These are phyloP conservation scores for Evernia prunastri DNA, from an alignment of 495 filamentous ascomycete species.

Conservation along the genomic window DNA sequence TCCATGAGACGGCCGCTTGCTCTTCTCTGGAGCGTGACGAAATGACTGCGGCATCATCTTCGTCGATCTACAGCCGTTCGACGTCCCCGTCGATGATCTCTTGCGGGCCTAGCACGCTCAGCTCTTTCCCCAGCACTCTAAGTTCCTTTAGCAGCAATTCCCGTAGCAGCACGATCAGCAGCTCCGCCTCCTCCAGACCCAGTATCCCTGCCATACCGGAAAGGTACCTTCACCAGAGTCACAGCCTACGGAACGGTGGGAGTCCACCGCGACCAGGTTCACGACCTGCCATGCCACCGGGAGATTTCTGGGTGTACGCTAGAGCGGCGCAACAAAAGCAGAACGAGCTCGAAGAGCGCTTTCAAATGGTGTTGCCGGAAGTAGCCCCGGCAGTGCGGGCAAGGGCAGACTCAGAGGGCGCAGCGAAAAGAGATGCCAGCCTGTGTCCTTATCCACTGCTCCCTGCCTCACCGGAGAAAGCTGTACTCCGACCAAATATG, in stretches of 20 bases:
- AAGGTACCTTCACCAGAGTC: conserved; percentile 8
- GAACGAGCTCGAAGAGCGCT: background rate
- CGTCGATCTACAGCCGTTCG: conserved; percentile 16
- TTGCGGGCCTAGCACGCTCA: conserved; percentile 6
- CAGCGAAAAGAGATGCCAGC: background rate
- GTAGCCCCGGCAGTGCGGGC: background rate
- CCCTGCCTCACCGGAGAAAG: conserved; percentile 3
- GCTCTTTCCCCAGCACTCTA: conserved; percentile 7
- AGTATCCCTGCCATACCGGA: conserved; percentile 11
- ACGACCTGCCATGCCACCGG: conserved; percentile 22
- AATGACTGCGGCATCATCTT: background rate
- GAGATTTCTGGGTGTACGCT: conserved; percentile 22
- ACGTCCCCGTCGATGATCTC: background rate
- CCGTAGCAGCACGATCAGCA: background rate
- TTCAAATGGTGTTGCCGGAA: background rate
- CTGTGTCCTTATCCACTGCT: background rate
- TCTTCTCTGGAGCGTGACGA: background rate
- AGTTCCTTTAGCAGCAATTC: background rate
- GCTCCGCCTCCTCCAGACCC: background rate
- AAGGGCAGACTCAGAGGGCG: conserved; percentile 1
- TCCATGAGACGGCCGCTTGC: background rate
- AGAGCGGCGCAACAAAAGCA: conserved; percentile 12
- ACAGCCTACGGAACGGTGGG: conserved; percentile 3
- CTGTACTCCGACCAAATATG: conserved; percentile 8
- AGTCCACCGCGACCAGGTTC: conserved; percentile 16